Base-by-base conservation (phyloP, 2,329 filamentous ascomycete genomes). In the Pseudocercospora fijiensis region DNA sequence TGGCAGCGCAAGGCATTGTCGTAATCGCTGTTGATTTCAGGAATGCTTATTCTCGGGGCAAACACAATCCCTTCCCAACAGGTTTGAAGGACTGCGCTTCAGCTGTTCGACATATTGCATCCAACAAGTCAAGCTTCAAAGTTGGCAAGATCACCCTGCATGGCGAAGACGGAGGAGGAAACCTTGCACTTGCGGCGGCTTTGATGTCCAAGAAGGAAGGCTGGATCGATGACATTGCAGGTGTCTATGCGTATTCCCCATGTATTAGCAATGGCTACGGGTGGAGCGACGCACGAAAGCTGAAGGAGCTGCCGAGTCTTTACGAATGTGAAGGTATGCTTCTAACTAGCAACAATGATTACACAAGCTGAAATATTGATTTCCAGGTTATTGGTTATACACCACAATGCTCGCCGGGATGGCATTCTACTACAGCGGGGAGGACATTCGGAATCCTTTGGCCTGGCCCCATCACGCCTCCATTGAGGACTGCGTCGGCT, bases 141-240 rank as follows among this genome's bases (percentile, higher is more conserved):
- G 71, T 73, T 57, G 56, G 61, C 56, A 72, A 70, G n/a, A 63
- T 76, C 37, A 62, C 73, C 37, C 53, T 74, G 6, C 67, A 74
- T 56, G 74, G 74, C 58, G 74, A 76, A 52, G 69, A 65, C 47
- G 73, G 74, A 55, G 73, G 74, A n/a, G 73, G 62, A 8, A 75
- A 75, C 41, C 63, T 75, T 1, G 66, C 70, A 1, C 57, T 74
- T 22, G 71, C 74, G 13, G 70, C 70, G 3, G 68, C 72, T 7
- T 47, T 74, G 28, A 72, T 71, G 56, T 71, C 72, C 9, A 71
- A 72, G 20, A 61, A 63, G 49, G 72, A 74, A 65, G 73, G 73
- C 49, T 73, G 69, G 70, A 37, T 70, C 33, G 45, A 63, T 16
- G 52, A 67, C 41, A 69, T 74, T 61, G 68, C 65, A 26, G 73